These are phyloP conservation scores for Mrakia hoshinonis DNA, from an alignment of 768 basidiomycete genomes.

Conservation along the genomic window DNA sequence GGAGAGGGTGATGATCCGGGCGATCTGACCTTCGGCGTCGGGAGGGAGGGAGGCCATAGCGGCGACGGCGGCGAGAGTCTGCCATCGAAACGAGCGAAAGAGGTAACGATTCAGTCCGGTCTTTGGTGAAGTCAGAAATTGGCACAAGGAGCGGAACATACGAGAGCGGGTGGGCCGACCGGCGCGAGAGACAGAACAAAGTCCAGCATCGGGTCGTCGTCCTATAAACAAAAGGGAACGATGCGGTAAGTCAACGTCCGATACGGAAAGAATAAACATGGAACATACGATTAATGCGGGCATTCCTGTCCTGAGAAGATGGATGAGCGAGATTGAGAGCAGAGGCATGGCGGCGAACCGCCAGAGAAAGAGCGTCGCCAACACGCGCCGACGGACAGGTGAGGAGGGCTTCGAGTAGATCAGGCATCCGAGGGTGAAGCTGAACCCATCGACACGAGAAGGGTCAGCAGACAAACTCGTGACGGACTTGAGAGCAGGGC, in stretches of 20 bases:
- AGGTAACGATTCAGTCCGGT: background rate
- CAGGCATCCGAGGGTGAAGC: conserved; percentile 27
- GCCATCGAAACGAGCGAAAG: background rate
- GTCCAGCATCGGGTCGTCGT: conserved; percentile 32
- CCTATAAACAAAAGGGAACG: background rate
- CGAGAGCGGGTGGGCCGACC: conserved; percentile 39
- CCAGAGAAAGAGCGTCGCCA: conserved; percentile 36
- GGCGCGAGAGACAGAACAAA: conserved; percentile 37
- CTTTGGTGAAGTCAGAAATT: background rate
- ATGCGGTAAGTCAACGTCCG: background rate
- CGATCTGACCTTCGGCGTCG: conserved; percentile 35
- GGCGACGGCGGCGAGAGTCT: conserved; percentile 37
- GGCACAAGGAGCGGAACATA: background rate
- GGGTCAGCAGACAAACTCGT: background rate
- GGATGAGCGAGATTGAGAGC: conserved; percentile 34
- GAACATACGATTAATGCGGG: conserved; percentile 1
- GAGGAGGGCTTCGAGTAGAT: conserved; percentile 35
- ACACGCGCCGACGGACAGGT: conserved; percentile 31
- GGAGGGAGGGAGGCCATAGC: conserved; percentile 36
- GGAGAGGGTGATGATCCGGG: conserved; percentile 36
- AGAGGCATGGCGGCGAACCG: conserved; percentile 37
- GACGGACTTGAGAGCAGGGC: background rate
- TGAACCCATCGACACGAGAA: background rate
- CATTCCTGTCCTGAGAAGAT: conserved; percentile 30
- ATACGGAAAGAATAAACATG: background rate